Conservation (phyloP, 441 rosid species). For the Croton laevigatus region DNA sequence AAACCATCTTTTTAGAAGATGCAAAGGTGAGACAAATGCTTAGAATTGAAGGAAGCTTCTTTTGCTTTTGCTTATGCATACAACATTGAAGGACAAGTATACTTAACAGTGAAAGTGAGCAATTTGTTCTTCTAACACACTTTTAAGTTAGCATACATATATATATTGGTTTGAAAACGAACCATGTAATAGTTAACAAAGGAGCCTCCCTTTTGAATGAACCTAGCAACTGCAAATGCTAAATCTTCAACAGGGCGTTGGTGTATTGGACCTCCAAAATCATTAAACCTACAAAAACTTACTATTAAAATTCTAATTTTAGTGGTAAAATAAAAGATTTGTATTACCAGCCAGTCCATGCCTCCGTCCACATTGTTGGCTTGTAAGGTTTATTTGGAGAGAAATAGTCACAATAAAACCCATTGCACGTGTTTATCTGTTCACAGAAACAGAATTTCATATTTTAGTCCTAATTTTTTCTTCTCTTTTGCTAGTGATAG, state of each 20-base stretch:
- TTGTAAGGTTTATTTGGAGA: conserved; percentile 68
- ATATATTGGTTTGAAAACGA: too few relatives aligned
- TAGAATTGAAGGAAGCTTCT: conserved; percentile 20
- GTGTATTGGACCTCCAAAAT: conserved; percentile 65
- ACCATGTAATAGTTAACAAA: conserved; percentile 75
- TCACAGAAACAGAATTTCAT: background rate
- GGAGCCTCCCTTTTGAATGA: conserved; percentile 76
- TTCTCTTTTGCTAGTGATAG: too few relatives aligned
- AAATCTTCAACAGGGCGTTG: conserved; percentile 72
- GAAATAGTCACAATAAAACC: conserved; percentile 71
- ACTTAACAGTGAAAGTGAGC: background rate
- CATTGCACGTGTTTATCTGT: conserved; percentile 71
- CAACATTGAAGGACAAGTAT: conserved; percentile 6
- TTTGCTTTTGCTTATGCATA: conserved; percentile 3
- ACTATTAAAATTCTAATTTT: background rate
- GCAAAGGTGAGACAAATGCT: conserved; percentile 23
- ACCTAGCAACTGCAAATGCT: conserved; percentile 68
- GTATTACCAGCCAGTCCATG: conserved; percentile 80
- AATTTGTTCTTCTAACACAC: conserved; percentile 5
- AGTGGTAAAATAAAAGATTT: too few relatives aligned
- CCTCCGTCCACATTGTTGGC: conserved; percentile 82
- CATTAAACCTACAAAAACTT: conserved; percentile 47
- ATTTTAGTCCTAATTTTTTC: background rate
- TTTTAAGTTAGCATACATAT: too few relatives aligned
- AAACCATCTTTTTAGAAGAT: conserved; percentile 18